Base-by-base conservation (phyloP, 2,329 filamentous ascomycete genomes). In the Cercospora zeae-maydis region DNA sequence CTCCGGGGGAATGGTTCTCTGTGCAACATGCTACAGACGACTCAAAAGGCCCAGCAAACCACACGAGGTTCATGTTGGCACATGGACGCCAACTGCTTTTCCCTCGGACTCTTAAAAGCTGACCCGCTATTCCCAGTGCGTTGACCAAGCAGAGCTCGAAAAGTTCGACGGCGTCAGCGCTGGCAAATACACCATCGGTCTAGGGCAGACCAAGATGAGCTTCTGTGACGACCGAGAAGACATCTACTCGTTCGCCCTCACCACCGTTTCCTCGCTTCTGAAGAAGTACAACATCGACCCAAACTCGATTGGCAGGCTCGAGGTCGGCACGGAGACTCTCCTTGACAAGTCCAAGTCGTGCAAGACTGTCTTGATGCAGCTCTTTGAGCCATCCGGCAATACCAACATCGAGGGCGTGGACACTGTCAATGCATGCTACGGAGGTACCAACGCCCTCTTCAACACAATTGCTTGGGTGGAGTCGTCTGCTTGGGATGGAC, bases 181-280 rank as follows among this genome's bases (percentile, higher is more conserved):
- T 64, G 81, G 81, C 71, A 83, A 83, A 71, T 83, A 83, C 76
- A 82, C 81, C 58, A 82, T 83, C 75, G 81, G 81, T 64, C 79
- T 83, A 64, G 81, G 81, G 70, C 81, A 82, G 77, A 82, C 80
- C 67, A 81, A 80, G 73, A 83, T 83, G 81, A 81, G 79, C 76
- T 83, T 82, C 75, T 82, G 81, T 74, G 80, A 82, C 74, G 81
- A 83, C 73, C 77, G 81, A 64, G 81, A 83, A 82, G 81, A 83
- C 73, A 82, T 83, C 70, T 83, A 82, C 78, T 83, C 81, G 47
- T 75, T 83, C 70, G 76, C 80, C 70, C 78, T 83, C 67, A 83
- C 81, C 63, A 76, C 80, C 68, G 76, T 82, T 67, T 79, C 81
- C 65, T 81, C 80, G 64, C 80, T 83, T 34, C 74, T 83, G 69